Conservation (phyloP, 2,329 filamentous ascomycete species). For the Trichophyton benhamiae region DNA sequence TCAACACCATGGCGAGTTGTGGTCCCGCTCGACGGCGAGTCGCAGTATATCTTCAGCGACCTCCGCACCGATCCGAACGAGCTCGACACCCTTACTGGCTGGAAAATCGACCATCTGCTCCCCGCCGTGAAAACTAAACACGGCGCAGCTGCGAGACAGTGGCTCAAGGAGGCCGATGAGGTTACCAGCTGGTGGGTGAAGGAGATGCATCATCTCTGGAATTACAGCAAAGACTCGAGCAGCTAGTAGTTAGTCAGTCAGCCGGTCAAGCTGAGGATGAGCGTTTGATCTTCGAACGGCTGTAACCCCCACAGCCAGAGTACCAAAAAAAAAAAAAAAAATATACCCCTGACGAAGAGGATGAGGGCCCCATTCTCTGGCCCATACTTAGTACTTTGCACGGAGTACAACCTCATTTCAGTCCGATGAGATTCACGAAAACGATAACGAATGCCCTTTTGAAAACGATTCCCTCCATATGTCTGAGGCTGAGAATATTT, state of each 20-base stretch:
- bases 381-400: too few species aligned
- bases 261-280: background rate
- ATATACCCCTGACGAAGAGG: too few species aligned
- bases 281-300: background rate
- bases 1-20: slow-evolving; percentile 63
- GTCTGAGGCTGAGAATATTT: background rate
- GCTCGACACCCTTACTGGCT: slow-evolving; percentile 22
- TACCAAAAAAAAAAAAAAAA: too few species aligned
- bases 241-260: too few species aligned
- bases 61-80: slow-evolving; percentile 26
- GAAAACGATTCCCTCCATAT: background rate
- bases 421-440: too few species aligned
- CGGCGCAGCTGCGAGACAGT: slow-evolving; percentile 25
- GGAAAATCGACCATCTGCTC: slow-evolving; percentile 20
- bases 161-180: slow-evolving; percentile 27
- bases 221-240: slow-evolving; percentile 9
- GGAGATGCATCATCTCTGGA: slow-evolving; percentile 19
- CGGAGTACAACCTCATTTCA: too few species aligned
- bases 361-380: too few species aligned
- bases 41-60: slow-evolving; percentile 28
- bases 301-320: background rate
- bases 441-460: too few species aligned
- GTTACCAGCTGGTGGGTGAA: slow-evolving; percentile 30
- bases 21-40: slow-evolving; percentile 72
- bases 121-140: slow-evolving; percentile 18